Conservation (phyloP, 352 stramenopile species). For the Pythium phragmiticola region DNA sequence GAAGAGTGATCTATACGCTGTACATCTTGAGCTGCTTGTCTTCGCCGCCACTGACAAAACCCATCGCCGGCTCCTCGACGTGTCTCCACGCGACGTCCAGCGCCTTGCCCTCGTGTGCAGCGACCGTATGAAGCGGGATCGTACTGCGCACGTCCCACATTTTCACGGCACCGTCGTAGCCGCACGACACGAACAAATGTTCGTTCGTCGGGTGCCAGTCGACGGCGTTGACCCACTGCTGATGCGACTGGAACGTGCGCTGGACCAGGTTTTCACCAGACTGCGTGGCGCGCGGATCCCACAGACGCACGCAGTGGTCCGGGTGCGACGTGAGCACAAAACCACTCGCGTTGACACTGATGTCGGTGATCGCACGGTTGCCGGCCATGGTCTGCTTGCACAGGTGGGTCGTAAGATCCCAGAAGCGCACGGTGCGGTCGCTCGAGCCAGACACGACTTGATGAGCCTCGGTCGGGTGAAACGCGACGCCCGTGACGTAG, state of each 20-base stretch:
- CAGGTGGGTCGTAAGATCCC: constrained; percentile 72
- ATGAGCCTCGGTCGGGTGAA: constrained; percentile 55
- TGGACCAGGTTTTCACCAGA: constrained; percentile 72
- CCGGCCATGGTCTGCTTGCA: constrained; percentile 73
- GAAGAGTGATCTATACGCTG: constrained; percentile 52
- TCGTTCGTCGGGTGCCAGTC: constrained; percentile 60
- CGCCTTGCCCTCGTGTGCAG: constrained; percentile 71
- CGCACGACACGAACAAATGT: constrained; percentile 67
- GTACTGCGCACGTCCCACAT: constrained; percentile 77
- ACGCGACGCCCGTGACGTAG: constrained; percentile 70
- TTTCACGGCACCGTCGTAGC: constrained; percentile 80
- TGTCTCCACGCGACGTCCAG: constrained; percentile 65
- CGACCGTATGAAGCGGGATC: constrained; percentile 77
- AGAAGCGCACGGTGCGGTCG: constrained; percentile 75
- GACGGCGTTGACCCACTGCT: constrained; percentile 80
- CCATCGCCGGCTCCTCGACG: constrained; percentile 30
- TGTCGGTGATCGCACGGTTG: constrained; percentile 69
- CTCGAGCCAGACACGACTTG: constrained; percentile 62
- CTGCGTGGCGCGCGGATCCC: constrained; percentile 71
- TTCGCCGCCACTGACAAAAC: constrained; percentile 77
- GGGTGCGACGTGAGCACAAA: constrained; percentile 78
- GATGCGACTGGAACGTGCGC: constrained; percentile 82
- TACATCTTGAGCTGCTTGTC: constrained; percentile 89
- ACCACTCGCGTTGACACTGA: constrained; percentile 63
- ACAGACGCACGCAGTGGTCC: constrained; percentile 80